Conservation (phyloP, 2,329 filamentous ascomycete genomes). For the Lasiodiplodia theobromae region DNA sequence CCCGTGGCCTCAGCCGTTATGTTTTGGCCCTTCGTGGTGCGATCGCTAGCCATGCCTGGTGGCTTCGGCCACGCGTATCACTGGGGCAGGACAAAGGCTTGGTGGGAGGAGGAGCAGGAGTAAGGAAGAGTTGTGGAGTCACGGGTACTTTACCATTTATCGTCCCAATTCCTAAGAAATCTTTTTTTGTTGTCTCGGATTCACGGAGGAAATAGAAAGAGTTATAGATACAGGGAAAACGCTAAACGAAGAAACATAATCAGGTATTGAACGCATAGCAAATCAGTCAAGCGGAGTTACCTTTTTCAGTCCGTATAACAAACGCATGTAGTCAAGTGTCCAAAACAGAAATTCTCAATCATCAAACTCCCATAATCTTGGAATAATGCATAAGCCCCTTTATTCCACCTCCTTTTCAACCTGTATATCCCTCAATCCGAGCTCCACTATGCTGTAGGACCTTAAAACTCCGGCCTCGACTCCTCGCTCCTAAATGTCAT, state of each 20-base stretch:
- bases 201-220: background rate
- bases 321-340: too few relatives aligned
- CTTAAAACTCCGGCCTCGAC: background rate
- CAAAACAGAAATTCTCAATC: too few relatives aligned
- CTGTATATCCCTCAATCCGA: background rate
- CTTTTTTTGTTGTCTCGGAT: background rate
- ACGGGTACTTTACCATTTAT: background rate
- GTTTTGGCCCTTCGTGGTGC: conserved; percentile 12
- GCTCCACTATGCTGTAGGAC: background rate
- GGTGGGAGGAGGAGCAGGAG: conserved; percentile 5
- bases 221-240: background rate
- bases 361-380: too few relatives aligned
- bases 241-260: background rate
- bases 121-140: background rate
- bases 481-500: background rate
- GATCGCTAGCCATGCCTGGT: background rate
- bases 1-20: background rate
- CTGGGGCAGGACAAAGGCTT: background rate
- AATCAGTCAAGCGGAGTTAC: background rate
- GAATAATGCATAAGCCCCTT: background rate
- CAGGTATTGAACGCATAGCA: background rate
- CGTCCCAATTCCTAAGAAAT: background rate
- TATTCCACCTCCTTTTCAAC: background rate
- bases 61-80: conserved; percentile 7
- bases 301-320: background rate